Evolutionary conservation across 2,329 filamentous ascomycete genomes (phyloP), one percentile per base, ranked within the genome.

Genomic region (Aspergillus neotritici): DNA sequence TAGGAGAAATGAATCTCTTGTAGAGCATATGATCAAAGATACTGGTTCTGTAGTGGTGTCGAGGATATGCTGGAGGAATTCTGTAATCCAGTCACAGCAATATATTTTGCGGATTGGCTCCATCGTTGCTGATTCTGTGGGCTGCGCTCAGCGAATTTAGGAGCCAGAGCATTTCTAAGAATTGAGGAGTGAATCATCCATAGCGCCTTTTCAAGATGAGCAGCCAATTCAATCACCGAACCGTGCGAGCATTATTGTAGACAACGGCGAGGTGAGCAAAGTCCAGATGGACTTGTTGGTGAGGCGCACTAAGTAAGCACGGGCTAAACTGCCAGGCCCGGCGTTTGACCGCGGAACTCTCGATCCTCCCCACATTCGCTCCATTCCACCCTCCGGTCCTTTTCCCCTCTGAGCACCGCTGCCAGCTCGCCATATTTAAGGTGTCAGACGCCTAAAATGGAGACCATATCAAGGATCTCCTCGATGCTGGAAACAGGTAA

Each of bases 401-500:
- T 14, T 25, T 34, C 43, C 37, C 31, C 31, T 32, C 25, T 39
- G 38, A 44, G 36, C 13, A 35, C 14, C 17, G 13, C 40, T 15
- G 33, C 40, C 31, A 21, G 33, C 28, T 40, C 28, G 21, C 30
- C 34, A 43, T 36, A 34, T 13, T 30, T 25, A 41, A 48, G 56
- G 55, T 50, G 30, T 41, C 52, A 41, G 41, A 53, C 50, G 40
- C 21, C 40, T 9, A 58, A 55, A 45, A 98, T 98, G 93, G 93
- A 98, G 79, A 94, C 91, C 15, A 89, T 97, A 64, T 89, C 91
- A 52, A 81, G 87, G 61, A 94, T 98, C 68, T 94, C 90, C 56
- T 87, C 82, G 65, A 80, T 97, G 71, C 83, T 98, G 67, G 93
- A 97, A 75, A 93, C 86, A 70, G 89, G 91, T 94, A 77, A 61